Conservation (phyloP, 2,329 filamentous ascomycete genomes). For the Ascochyta clinopodiicola region DNA sequence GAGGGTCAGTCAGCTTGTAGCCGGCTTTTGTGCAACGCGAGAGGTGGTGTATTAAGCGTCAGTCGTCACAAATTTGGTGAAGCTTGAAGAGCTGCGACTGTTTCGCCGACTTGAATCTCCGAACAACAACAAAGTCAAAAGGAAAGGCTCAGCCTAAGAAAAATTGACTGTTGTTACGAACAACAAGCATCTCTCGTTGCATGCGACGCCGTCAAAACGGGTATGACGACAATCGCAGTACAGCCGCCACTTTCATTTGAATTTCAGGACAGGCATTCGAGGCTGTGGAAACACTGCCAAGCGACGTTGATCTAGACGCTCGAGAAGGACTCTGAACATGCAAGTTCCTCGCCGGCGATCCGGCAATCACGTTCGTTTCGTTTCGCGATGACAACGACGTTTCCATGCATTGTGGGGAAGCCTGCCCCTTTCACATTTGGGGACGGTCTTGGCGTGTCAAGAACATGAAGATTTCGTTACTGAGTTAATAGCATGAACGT, state of each 20-base stretch:
- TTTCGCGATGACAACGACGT: background rate
- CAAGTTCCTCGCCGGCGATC: conserved; percentile 4
- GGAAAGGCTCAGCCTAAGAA: no score
- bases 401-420: conserved; percentile 1
- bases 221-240: background rate
- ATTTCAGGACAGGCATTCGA: background rate
- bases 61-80: no score
- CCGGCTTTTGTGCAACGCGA: no score
- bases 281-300: background rate
- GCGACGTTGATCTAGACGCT: conserved; percentile 3
- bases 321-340: background rate
- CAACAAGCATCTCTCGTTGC: background rate
- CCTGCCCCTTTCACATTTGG: conserved; percentile 1
- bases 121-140: no score
- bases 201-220: background rate
- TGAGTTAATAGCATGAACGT: conserved; percentile 2
- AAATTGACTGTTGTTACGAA: no score
- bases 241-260: background rate
- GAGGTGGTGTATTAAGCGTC: no score
- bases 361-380: conserved; percentile 7
- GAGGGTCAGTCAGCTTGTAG: no score
- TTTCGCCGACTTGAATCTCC: no score
- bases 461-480: conserved; percentile 3
- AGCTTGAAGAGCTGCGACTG: no score
- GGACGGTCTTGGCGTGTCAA: conserved; percentile 10